These are phyloP conservation scores for Auricularia cornea DNA, from an alignment of 768 basidiomycete genomes.

Conservation along the genomic window DNA sequence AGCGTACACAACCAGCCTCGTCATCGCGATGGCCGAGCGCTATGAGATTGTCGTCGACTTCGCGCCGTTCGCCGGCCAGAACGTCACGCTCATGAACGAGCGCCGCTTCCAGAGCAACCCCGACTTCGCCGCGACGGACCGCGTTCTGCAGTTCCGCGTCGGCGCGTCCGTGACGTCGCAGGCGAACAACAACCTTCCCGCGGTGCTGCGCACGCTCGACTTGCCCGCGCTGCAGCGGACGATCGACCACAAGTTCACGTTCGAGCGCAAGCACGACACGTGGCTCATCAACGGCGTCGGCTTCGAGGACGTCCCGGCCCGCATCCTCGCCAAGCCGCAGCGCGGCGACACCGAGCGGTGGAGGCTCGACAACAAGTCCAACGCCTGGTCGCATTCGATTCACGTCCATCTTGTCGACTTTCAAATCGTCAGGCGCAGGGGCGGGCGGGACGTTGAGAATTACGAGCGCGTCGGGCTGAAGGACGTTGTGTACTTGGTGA, in stretches of 20 bases:
- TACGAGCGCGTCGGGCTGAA: not conserved
- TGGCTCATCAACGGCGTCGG: not conserved
- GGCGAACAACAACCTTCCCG: not conserved
- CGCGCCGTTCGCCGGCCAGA: not conserved
- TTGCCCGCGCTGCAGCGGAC: not conserved
- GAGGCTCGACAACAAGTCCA: not conserved
- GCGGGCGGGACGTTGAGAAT: not conserved
- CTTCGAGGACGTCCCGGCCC: not conserved
- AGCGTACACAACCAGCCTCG: not conserved
- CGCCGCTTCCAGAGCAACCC: not conserved
- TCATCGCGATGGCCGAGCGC: not conserved
- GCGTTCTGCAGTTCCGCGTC: not conserved
- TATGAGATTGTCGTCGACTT: not conserved
- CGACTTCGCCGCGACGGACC: not conserved
- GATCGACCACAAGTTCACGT: not conserved
- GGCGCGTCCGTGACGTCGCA: not conserved
- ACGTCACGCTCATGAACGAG: not conserved
- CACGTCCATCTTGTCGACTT: constrained; percentile 1
- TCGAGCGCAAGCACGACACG: not conserved
- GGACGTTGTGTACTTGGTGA: not conserved
- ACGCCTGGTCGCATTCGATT: not conserved
- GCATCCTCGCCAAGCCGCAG: not conserved
- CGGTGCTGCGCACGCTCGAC: not conserved
- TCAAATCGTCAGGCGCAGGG: not conserved
- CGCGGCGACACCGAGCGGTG: not conserved